Conservation (phyloP, 176 grass and related monocot species). For the Ananas comosus region DNA sequence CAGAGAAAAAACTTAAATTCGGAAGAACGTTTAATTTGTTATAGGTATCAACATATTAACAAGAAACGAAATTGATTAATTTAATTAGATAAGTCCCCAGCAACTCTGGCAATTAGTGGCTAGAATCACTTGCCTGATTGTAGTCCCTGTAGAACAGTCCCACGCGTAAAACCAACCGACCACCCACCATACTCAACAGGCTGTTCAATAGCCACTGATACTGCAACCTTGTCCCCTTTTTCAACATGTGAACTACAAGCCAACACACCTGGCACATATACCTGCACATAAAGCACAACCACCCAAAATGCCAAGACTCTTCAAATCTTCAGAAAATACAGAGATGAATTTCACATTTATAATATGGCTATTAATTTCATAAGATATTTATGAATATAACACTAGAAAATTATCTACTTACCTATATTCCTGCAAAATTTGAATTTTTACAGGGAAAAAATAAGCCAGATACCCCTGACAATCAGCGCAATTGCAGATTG, state of each 20-base stretch:
- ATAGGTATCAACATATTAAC: no score
- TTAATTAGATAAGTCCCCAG: not conserved
- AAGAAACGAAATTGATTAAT: not conserved
- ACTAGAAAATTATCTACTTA: no score
- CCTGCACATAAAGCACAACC: constrained; percentile 34
- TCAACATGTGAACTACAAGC: constrained; percentile 97
- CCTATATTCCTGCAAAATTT: no score
- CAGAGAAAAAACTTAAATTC: not conserved
- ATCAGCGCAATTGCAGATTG: no score
- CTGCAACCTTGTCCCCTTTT: constrained; percentile 74
- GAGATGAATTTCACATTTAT: not conserved
- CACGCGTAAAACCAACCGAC: constrained; percentile 85
- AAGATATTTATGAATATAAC: no score
- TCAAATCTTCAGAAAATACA: not conserved
- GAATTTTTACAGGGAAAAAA: no score
- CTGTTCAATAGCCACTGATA: constrained; percentile 78
- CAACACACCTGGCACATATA: constrained; percentile 88
- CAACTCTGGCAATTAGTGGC: not conserved
- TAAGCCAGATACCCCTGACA: no score
- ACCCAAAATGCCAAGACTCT: constrained; percentile 14
- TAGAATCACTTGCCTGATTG: constrained; percentile 42
- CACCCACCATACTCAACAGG: constrained; percentile 42
- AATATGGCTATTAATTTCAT: not conserved
- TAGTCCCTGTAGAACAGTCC: constrained; percentile 64
- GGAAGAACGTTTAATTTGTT: not conserved